phyloP scores from a whole-genome alignment of 768 basidiomycete species.

The Exsudoporus frostii region DNA sequence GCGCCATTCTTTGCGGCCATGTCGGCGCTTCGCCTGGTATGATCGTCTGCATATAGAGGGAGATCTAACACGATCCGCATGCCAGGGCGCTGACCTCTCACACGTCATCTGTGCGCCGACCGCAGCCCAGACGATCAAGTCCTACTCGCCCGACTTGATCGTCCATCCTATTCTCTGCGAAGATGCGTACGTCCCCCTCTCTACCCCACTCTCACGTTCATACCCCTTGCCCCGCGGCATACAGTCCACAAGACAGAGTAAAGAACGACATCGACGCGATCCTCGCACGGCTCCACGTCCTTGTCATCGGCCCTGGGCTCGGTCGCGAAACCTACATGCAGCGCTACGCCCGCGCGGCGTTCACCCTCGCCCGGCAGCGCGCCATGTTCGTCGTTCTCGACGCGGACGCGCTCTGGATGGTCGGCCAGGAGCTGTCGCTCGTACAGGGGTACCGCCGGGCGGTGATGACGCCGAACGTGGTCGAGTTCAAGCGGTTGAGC shows the following conservation, averaged over 20 bases:
- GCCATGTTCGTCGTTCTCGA: conserved; percentile 93
- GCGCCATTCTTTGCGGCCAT: conserved; percentile 96
- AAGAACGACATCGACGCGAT: conserved; percentile 58
- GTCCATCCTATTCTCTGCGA: conserved; percentile 89
- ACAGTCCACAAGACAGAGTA: conserved; percentile 49
- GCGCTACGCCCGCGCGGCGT: conserved; percentile 68
- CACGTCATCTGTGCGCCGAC: conserved; percentile 97
- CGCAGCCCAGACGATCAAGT: conserved; percentile 91
- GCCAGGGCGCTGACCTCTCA: conserved; percentile 86
- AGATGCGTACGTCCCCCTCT: conserved; percentile 48
- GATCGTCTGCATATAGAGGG: background rate
- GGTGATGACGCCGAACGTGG: conserved; percentile 91
- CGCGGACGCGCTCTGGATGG: conserved; percentile 86
- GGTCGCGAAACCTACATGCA: conserved; percentile 93
- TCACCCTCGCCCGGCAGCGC: conserved; percentile 64
- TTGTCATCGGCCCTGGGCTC: conserved; percentile 92
- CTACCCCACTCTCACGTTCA: background rate
- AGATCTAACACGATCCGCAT: background rate
- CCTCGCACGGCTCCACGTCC: conserved; percentile 83
- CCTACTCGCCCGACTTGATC: conserved; percentile 95
- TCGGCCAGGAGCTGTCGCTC: conserved; percentile 68
- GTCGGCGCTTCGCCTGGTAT: conserved; percentile 80
- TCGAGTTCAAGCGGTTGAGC: conserved; percentile 85
- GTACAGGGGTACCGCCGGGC: conserved; percentile 84
- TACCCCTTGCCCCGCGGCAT: no score